Conservation (phyloP, 108 stramenopile species). For the Epithemia pelagica region DNA sequence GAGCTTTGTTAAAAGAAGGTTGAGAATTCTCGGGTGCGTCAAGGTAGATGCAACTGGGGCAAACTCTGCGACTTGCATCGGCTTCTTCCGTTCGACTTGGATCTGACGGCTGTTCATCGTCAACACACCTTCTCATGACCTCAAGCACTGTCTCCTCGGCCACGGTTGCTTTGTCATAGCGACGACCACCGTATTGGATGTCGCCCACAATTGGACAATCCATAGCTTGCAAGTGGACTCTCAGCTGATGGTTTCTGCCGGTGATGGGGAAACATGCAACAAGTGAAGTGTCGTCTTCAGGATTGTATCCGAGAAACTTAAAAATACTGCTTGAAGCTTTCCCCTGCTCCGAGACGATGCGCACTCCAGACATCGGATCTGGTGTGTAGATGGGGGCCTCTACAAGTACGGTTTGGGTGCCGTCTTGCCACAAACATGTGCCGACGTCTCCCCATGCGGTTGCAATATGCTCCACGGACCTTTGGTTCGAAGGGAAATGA, state of each 20-base stretch:
- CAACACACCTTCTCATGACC: background rate
- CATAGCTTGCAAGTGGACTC: constrained; percentile 74
- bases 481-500: constrained; percentile 22
- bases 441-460: background rate
- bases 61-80: constrained; percentile 22
- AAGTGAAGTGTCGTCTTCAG: constrained; percentile 40
- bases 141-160: background rate
- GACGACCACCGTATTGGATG: constrained; percentile 63
- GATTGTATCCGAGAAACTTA: constrained; percentile 44
- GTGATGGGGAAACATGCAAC: constrained; percentile 71
- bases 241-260: constrained; percentile 89
- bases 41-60: constrained; percentile 31
- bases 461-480: background rate
- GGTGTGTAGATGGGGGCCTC: constrained; percentile 60
- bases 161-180: background rate
- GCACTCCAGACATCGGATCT: constrained; percentile 53
- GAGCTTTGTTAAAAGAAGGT: constrained; percentile 50
- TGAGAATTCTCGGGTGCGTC: background rate
- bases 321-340: constrained; percentile 68
- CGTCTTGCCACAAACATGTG: background rate
- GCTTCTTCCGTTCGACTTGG: background rate
- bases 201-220: constrained; percentile 82
- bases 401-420: constrained; percentile 30
- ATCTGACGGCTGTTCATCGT: too few relatives aligned
- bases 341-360: constrained; percentile 42